Conservation (phyloP, 257 asterid species). For the Solanum microdontum region DNA sequence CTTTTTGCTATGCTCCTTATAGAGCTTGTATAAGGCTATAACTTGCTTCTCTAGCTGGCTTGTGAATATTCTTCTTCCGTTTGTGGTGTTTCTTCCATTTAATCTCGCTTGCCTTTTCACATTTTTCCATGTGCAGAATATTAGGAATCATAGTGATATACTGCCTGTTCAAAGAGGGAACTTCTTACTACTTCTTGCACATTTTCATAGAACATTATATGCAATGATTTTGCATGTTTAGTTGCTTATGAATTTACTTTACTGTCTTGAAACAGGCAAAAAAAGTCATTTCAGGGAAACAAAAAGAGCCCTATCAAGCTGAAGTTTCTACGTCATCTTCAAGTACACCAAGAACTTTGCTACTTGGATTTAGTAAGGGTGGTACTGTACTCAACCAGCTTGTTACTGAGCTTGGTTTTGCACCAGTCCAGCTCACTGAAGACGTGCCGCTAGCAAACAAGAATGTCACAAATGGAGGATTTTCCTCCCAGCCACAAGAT, state of each 20-base stretch:
- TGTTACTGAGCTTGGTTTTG: slow-evolving; percentile 51
- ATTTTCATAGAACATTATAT: background rate
- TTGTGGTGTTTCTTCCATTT: background rate
- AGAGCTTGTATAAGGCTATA: background rate
- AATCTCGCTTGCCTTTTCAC: background rate
- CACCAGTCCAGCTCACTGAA: slow-evolving; percentile 26
- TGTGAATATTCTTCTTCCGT: background rate
- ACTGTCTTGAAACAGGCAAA: slow-evolving; percentile 38
- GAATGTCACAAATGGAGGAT: slow-evolving; percentile 18
- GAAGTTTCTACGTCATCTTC: slow-evolving; percentile 32
- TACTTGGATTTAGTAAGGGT: slow-evolving; percentile 95
- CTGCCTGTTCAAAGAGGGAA: background rate
- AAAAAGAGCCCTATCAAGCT: slow-evolving; percentile 28
- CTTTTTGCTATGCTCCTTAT: background rate
- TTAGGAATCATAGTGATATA: background rate
- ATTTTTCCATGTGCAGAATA: background rate
- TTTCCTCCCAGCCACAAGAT: slow-evolving; percentile 19
- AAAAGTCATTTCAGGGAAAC: slow-evolving; percentile 27
- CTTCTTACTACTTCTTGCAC: background rate
- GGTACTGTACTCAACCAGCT: slow-evolving; percentile 86
- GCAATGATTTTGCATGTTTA: background rate
- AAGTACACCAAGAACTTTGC: slow-evolving; percentile 47
- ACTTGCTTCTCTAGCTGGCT: background rate
- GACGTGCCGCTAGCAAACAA: slow-evolving; percentile 9
- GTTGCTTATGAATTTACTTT: background rate